Base-by-base conservation (phyloP, 345 rosid genomes). In the Eutrema heterophyllum region DNA sequence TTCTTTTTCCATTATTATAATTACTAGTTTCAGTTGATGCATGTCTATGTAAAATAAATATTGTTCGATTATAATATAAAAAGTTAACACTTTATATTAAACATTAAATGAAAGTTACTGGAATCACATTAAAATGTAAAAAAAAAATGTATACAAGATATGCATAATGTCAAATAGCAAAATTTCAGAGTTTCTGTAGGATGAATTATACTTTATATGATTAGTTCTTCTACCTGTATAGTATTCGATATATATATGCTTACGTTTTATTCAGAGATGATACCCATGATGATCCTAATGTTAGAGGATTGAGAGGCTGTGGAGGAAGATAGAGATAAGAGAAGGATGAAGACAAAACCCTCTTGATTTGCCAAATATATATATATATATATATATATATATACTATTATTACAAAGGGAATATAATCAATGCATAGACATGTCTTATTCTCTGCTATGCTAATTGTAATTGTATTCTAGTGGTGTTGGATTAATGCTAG, bases 291-390 rank as follows among this genome's bases (percentile, higher is more conserved):
- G 56, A 73, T 57, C 40, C 13, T 30, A 18, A 40, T 65, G 73
- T 59, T 41, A 21, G 64, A 76, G 64, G 70, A 69, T 62, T 69
- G 79, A 69, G 79, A 76, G 79, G 70, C 52, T 75, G 65, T 59
- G 74, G 43, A 62, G 59, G 43, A 69, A 62, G 65, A 54, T 69
- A 26, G 51, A 39, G 75, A 76, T 76, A 76, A 76, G 71, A 63
- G 39, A 63, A 45, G 33, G 56, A 55, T 76, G 75, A 45, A 52
- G 80, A 76, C 75, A 76, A 63, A 45, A 54, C 29, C 57, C 38
- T 62, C 16, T 54, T 21, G 45, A 10, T 51, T 29, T 67, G 46
- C 35, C 53, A 15, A 5, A 43, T 15, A 33, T 40, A 53, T 52
- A 1, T n/a, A 13, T 12, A 13, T 12, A 30, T 13, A 39, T n/a